Evolutionary conservation across 306 rosid species (phyloP).

Genomic region (Cicer bijugum): DNA sequence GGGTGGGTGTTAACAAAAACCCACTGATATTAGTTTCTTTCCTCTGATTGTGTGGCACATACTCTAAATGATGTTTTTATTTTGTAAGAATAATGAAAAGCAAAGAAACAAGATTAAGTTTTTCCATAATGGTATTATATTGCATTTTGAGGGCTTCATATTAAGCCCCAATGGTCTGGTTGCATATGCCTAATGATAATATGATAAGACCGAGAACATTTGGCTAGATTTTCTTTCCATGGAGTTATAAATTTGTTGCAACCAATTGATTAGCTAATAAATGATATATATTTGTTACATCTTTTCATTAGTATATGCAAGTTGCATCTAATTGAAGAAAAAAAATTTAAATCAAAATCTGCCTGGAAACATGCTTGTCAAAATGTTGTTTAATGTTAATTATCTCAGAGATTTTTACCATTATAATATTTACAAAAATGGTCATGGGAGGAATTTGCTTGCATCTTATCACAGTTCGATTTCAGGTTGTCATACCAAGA

Average conservation of each 20-base stretch:
- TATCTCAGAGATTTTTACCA: conserved; percentile 16
- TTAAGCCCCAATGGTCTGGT: background rate
- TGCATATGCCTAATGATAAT: conserved; percentile 20
- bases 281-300: background rate
- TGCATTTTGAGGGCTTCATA: background rate
- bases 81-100: too few species aligned
- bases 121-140: background rate
- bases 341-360: conserved; percentile 1
- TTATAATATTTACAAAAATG: conserved; percentile 8
- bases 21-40: background rate
- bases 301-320: conserved; percentile 20
- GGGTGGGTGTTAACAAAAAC: background rate
- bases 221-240: conserved; percentile 6
- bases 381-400: background rate
- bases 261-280: conserved; percentile 1
- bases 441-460: conserved; percentile 37
- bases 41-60: background rate
- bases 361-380: conserved; percentile 33
- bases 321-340: conserved; percentile 21
- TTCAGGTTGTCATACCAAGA: conserved; percentile 92
- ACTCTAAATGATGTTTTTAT: too few species aligned
- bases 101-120: too few species aligned
- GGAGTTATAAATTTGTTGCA: conserved; percentile 26
- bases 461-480: conserved; percentile 44
- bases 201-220: conserved; percentile 21